phyloP scores from a whole-genome alignment of 2,329 filamentous ascomycete species.

The Aspergillus thermomutatus region DNA sequence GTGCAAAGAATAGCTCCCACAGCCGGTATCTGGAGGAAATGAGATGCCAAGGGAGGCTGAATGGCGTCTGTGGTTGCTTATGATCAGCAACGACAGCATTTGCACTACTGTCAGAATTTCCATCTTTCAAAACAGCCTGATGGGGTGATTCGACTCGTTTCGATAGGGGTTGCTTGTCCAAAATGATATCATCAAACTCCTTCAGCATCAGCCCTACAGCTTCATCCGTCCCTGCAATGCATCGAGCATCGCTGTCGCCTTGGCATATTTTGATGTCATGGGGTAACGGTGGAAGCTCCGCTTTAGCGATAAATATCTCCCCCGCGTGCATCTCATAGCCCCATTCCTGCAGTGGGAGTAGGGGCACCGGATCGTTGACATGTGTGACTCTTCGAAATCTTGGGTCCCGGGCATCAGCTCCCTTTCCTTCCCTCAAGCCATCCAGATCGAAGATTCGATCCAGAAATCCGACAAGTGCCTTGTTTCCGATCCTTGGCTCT shows the following conservation, averaged over 20 bases:
- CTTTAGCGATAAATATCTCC: constrained; percentile 80
- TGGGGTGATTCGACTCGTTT: neutral
- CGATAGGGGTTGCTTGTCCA: neutral
- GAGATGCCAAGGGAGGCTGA: constrained; percentile 18
- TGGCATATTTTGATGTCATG: constrained; percentile 68
- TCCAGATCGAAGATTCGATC: constrained; percentile 48
- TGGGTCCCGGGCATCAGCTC: constrained; percentile 17
- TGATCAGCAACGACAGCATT: neutral
- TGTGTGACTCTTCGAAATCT: constrained; percentile 80
- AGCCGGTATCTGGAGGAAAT: constrained; percentile 62
- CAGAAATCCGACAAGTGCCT: constrained; percentile 52
- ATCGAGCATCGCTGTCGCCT: constrained; percentile 68
- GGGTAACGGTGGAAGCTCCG: constrained; percentile 63
- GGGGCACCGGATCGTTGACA: constrained; percentile 78
- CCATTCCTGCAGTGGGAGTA: constrained; percentile 84
- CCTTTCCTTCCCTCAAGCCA: constrained; percentile 3
- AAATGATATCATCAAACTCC: constrained; percentile 3
- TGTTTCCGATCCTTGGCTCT: constrained; percentile 67
- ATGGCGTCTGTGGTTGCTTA: constrained; percentile 6
- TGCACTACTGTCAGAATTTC: neutral
- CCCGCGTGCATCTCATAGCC: constrained; percentile 81
- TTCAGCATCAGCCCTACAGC: constrained; percentile 1
- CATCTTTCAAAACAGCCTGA: neutral
- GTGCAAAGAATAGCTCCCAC: constrained; percentile 92
- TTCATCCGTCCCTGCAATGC: constrained; percentile 62